Evolutionary conservation across 2,329 filamentous ascomycete genomes (phyloP).

Genomic region (Xylariaceae sp.): DNA sequence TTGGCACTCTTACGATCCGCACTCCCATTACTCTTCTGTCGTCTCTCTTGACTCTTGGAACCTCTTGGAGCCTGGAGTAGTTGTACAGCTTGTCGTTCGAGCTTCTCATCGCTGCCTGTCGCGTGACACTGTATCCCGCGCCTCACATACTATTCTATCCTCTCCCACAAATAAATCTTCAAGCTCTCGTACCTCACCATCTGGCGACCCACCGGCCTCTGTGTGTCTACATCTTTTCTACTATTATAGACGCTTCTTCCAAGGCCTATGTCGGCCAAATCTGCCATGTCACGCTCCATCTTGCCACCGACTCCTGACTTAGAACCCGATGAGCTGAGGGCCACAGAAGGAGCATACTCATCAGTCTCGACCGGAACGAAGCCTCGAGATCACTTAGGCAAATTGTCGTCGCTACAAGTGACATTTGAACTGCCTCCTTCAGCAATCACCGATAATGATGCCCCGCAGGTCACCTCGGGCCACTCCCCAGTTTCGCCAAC

Average conservation of each 20-base stretch:
- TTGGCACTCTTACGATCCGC: background rate
- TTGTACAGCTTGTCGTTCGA: constrained; percentile 6
- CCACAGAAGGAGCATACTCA: constrained; percentile 66
- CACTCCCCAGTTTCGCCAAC: constrained; percentile 29
- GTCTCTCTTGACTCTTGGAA: background rate
- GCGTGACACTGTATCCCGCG: constrained; percentile 12
- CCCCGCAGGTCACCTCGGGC: constrained; percentile 32
- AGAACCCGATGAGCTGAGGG: constrained; percentile 57
- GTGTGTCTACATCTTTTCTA: background rate
- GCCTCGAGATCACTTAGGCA: constrained; percentile 62
- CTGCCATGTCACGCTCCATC: background rate
- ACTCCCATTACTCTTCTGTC: background rate
- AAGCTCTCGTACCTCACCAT: background rate
- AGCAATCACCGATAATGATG: constrained; percentile 44
- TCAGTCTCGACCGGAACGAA: constrained; percentile 76
- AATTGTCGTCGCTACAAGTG: constrained; percentile 59
- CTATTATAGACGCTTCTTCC: background rate
- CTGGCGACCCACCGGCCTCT: background rate
- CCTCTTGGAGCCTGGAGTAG: constrained; percentile 1
- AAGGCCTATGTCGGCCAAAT: background rate
- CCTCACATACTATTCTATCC: background rate
- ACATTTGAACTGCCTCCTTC: constrained; percentile 75
- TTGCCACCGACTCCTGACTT: constrained; percentile 11
- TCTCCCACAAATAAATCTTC: background rate
- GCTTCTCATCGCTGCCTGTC: constrained; percentile 12